Conservation (phyloP, 2,329 filamentous ascomycete genomes). For the Apiospora kogelbergensis region DNA sequence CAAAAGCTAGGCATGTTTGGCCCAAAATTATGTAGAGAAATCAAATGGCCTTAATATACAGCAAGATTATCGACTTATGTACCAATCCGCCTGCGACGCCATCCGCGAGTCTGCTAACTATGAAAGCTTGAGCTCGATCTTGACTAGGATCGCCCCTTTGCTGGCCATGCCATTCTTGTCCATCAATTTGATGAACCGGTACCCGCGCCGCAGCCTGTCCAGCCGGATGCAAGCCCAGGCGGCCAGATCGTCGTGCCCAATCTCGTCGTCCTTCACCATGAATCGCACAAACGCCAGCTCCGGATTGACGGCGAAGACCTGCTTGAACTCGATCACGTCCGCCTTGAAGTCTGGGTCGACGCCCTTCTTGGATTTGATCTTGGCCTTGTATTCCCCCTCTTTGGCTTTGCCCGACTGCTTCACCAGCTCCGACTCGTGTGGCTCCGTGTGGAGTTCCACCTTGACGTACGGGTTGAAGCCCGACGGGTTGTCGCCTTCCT, state of each 20-base stretch:
- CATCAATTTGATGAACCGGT: slow-evolving; percentile 74
- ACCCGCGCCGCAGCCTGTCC: slow-evolving; percentile 74
- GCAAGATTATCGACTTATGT: not conserved
- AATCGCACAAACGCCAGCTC: slow-evolving; percentile 76
- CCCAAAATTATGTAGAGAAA: too few relatives aligned
- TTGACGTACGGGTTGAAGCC: slow-evolving; percentile 80
- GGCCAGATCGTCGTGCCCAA: slow-evolving; percentile 74
- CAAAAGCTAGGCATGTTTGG: too few relatives aligned
- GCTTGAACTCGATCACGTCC: slow-evolving; percentile 58
- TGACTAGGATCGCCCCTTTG: slow-evolving; percentile 71
- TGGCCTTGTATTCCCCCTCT: slow-evolving; percentile 57
- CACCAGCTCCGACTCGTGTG: slow-evolving; percentile 26
- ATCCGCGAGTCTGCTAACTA: too few relatives aligned
- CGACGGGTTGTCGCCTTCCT: slow-evolving; percentile 46
- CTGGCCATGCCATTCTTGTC: slow-evolving; percentile 66
- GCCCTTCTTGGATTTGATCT: slow-evolving; percentile 58
- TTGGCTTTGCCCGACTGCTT: slow-evolving; percentile 48
- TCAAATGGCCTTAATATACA: not conserved
- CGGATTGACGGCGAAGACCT: slow-evolving; percentile 58
- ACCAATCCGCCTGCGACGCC: too few relatives aligned
- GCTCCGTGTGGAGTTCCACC: slow-evolving; percentile 78
- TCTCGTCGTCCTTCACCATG: slow-evolving; percentile 84
- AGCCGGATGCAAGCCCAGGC: slow-evolving; percentile 89
- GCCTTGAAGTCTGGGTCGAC: slow-evolving; percentile 62
- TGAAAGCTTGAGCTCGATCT: slow-evolving; percentile 55